Evolutionary conservation across 176 grass and related monocot species (phyloP), one percentile per base, ranked within the genome.

Genomic region (Carex parvula): DNA sequence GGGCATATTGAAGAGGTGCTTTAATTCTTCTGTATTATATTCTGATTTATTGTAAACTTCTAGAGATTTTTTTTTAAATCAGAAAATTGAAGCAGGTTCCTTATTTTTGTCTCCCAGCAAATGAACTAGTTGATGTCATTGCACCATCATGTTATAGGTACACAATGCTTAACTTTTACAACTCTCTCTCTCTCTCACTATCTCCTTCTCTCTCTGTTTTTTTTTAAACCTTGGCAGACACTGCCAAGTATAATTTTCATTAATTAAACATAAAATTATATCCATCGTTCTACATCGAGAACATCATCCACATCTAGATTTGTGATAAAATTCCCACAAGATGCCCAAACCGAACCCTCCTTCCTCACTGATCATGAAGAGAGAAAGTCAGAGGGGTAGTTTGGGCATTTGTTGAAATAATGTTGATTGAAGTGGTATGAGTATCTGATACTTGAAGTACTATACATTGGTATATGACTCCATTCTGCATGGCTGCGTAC

Each of bases 101-200:
- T 35, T 98, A 98, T 83, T 98, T 98, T 84, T 98, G 84, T 81
- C 82, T 98, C 64, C 95, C 95, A 84, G 95, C 95, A 85, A 98
- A 94, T 16, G 95, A 98, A 29, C 87, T 98, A 54, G 92, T 98
- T 75, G 95, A 98, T 91, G 95, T 98, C 80, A 98, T 98, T 84
- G 95, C 95, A 79, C 95, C 92, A 50, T 98, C 95, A 73, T 98
- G 95, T 83, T 98, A 94, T 79, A 98, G 95, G 95, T 98, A 91
- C 17, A 81, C n/a, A 3, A 59, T 48, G 17, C 10, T 80, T 76
- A 8, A 63, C 8, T 48, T 29, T 5, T 57, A 48, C 8, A 37
- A 46, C 50, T 59, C 10, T n/a, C 1, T 39, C 55, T 59, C 70
- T 17, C 65, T 8, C 65, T 0, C 64, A 6, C 14, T 58, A 16